These are phyloP conservation scores for Phytophthora chlamydospora DNA, from an alignment of 352 stramenopile genomes.

Conservation along the genomic window DNA sequence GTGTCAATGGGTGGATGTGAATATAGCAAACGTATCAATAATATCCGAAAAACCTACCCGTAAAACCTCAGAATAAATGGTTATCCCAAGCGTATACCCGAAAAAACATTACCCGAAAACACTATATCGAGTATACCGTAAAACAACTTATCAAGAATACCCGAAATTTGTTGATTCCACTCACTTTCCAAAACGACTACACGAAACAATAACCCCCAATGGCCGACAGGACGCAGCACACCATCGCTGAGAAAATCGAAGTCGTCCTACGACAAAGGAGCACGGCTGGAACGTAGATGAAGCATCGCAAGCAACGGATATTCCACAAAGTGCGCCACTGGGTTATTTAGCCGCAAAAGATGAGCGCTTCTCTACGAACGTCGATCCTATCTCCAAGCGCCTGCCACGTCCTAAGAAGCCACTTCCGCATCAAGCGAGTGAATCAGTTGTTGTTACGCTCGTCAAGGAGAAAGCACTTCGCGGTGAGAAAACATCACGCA, in stretches of 20 bases:
- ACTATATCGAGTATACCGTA: not conserved
- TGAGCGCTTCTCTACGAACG: not conserved
- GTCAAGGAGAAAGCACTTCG: not conserved
- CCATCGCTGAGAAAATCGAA: conserved; percentile 1
- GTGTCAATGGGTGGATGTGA: too few relatives aligned
- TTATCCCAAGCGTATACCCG: too few relatives aligned
- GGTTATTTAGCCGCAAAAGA: not conserved
- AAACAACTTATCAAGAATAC: not conserved
- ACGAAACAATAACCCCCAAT: not conserved
- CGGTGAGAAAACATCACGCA: not conserved
- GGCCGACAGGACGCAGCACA: not conserved
- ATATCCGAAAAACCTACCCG: not conserved
- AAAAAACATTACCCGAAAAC: too few relatives aligned
- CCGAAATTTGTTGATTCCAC: too few relatives aligned
- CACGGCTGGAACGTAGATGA: not conserved
- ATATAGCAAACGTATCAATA: too few relatives aligned
- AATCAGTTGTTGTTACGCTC: not conserved
- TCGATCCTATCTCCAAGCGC: not conserved
- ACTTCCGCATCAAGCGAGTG: not conserved
- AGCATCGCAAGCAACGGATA: not conserved
- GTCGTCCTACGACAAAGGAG: not conserved
- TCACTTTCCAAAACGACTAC: not conserved
- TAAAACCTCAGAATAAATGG: not conserved
- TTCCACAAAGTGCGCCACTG: not conserved
- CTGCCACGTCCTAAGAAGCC: not conserved